A percentile compares a stretch with the other conserved stretches of the same genome.
These are phyloP conservation scores for Mrakia gelida DNA, from an alignment of 768 basidiomycete genomes.

Conservation along the genomic window DNA sequence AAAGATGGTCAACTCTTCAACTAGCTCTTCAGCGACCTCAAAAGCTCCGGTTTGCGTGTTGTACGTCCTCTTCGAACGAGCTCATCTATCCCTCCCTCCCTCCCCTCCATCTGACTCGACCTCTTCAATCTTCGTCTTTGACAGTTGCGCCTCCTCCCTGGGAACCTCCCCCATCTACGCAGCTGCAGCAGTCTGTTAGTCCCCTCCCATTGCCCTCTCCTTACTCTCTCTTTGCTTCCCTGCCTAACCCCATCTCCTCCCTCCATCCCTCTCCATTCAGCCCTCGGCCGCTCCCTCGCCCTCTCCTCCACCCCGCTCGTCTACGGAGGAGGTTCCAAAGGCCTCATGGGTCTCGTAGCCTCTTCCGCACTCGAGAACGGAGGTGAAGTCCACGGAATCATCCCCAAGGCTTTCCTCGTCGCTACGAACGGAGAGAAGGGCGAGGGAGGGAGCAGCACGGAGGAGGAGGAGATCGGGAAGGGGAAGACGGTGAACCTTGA, in stretches of 20 bases:
- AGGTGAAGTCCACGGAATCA: conserved; percentile 69
- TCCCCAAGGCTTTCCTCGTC: conserved; percentile 69
- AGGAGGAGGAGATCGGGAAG: conserved; percentile 34
- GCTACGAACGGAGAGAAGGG: conserved; percentile 56
- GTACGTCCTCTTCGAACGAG: background rate
- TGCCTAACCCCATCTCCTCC: background rate
- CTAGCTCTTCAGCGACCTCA: background rate
- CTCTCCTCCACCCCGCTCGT: conserved; percentile 60
- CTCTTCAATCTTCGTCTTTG: background rate
- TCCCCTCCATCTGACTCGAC: background rate
- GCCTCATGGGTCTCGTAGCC: conserved; percentile 83
- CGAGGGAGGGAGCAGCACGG: conserved; percentile 43
- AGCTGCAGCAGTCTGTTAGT: conserved; percentile 11
- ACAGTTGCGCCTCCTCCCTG: conserved; percentile 18
- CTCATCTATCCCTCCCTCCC: background rate
- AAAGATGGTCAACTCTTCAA: background rate
- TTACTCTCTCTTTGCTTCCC: background rate
- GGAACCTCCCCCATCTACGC: conserved; percentile 1
- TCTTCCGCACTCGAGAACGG: conserved; percentile 59
- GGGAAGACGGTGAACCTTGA: conserved; percentile 38
- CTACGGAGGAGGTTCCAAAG: conserved; percentile 78
- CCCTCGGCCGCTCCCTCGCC: conserved; percentile 70
- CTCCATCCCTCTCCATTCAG: conserved; percentile 48
- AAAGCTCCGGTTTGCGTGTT: conserved; percentile 14
- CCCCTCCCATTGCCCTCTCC: background rate